Evolutionary conservation across 2,329 filamentous ascomycete genomes (phyloP).

Genomic region (Aspergillus intermedius): DNA sequence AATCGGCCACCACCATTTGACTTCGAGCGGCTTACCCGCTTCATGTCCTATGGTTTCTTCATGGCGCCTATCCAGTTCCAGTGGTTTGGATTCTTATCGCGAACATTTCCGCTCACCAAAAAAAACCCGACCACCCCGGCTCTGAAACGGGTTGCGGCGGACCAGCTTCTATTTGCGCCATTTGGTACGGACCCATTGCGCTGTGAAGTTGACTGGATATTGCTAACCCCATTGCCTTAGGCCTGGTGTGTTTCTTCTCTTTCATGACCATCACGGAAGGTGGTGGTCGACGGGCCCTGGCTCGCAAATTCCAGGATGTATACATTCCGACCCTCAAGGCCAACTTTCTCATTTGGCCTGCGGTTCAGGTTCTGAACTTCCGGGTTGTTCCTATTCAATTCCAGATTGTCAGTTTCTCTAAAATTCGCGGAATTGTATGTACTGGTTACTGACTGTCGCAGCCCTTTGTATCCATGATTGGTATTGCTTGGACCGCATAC

Average conservation of each 20-base stretch:
- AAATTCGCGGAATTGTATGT: not conserved
- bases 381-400: constrained; percentile 89
- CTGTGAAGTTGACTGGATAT: constrained; percentile 15
- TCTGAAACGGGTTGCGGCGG: constrained; percentile 82
- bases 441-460: constrained; percentile 30
- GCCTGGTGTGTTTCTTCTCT: constrained; percentile 82
- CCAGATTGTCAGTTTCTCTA: constrained; percentile 68
- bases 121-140: constrained; percentile 66
- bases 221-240: constrained; percentile 27
- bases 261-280: constrained; percentile 96
- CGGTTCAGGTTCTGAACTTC: constrained; percentile 96
- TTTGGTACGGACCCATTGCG: constrained; percentile 49
- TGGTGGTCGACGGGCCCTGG: constrained; percentile 71
- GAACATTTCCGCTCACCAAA: constrained; percentile 78
- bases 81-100: constrained; percentile 85
- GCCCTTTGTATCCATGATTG: constrained; percentile 93
- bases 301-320: constrained; percentile 83
- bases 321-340: constrained; percentile 91
- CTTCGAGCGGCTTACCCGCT: constrained; percentile 86
- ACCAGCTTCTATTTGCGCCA: constrained; percentile 90
- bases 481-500: constrained; percentile 97
- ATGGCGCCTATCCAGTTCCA: constrained; percentile 95
- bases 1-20: constrained; percentile 76
- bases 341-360: constrained; percentile 91
- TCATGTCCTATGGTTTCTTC: constrained; percentile 95